Percentiles rank a stretch among this genome's conserved stretches.
Conservation (phyloP, 352 stramenopile species). For the Blastocystis hominis region DNA sequence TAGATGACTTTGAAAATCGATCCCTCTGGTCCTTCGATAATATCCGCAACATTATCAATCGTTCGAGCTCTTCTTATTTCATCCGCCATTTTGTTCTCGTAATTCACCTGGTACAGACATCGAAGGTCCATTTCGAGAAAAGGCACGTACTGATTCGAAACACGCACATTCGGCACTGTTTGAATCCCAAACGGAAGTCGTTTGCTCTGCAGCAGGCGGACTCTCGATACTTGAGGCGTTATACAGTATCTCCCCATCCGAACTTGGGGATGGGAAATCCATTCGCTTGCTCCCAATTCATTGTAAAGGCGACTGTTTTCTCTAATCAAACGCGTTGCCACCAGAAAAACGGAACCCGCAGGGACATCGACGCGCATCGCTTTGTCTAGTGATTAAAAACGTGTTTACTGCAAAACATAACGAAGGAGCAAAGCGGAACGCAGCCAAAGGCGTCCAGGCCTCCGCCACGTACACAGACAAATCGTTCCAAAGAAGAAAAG, state of each 20-base stretch:
- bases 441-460: not conserved
- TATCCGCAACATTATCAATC: not conserved
- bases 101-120: constrained; percentile 6
- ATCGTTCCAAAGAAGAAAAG: constrained; percentile 31
- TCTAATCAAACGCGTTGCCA: not conserved
- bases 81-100: not conserved
- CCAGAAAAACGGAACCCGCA: not conserved
- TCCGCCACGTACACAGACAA: not conserved
- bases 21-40: not conserved
- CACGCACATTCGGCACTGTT: not conserved
- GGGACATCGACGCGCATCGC: not conserved
- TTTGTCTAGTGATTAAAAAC: not conserved
- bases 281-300: not conserved
- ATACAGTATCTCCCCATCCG: not conserved
- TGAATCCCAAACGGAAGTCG: not conserved
- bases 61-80: not conserved
- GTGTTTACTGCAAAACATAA: not conserved
- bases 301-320: not conserved
- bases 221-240: not conserved
- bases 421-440: not conserved
- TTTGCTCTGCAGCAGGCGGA: not conserved
- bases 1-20: not conserved
- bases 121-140: constrained; percentile 46
- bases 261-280: not conserved
- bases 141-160: not conserved